These are phyloP conservation scores for Chlorencoelia australis DNA, from an alignment of 2,329 filamentous ascomycete genomes.

Conservation along the genomic window DNA sequence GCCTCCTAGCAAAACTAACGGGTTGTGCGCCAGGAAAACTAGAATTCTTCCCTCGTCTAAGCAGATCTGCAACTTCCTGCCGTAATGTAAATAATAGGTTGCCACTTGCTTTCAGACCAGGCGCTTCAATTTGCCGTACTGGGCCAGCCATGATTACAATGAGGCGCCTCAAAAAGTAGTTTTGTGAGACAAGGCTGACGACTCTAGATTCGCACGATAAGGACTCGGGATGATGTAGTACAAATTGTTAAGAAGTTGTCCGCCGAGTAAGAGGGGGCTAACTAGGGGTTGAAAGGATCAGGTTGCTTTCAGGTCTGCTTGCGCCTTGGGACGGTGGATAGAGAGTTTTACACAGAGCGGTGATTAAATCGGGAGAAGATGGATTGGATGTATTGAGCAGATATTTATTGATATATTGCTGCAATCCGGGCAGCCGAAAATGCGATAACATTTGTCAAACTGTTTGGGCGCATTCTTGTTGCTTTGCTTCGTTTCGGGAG, in stretches of 20 bases:
- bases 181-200: neutral
- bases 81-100: conserved; percentile 53
- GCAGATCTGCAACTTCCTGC: conserved; percentile 61
- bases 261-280: neutral
- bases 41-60: conserved; percentile 57
- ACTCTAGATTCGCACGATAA: no score
- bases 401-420: neutral
- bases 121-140: conserved; percentile 37
- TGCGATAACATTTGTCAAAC: no score
- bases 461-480: no score
- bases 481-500: no score
- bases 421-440: neutral
- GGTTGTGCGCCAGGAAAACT: conserved; percentile 88
- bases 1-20: conserved; percentile 76
- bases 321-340: neutral
- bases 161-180: neutral
- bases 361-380: neutral
- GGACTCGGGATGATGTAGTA: neutral
- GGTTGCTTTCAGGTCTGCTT: neutral
- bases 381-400: neutral
- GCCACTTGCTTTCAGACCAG: conserved; percentile 56
- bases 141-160: conserved; percentile 13
- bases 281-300: neutral
- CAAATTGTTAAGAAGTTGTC: neutral
- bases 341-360: neutral